Base-by-base conservation (phyloP, 345 rosid genomes). In the Populus simonii region DNA sequence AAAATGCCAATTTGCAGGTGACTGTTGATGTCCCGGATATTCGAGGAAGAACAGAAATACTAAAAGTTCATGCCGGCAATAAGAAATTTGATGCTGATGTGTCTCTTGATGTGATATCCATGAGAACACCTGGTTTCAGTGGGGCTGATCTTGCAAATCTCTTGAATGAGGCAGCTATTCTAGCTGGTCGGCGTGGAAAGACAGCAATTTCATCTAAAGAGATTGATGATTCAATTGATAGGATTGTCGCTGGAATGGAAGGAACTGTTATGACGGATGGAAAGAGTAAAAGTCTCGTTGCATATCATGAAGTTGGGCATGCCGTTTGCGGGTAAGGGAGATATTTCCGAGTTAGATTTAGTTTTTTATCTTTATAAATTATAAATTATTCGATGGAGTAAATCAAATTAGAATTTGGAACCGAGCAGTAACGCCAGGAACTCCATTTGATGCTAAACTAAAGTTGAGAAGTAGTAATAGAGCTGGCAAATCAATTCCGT, bases 241-340 rank as follows among this genome's bases (percentile, higher is more conserved):
- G 98, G 82, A 94, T 94, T 77, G 98, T 94, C 75, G 98, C 98
- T 66, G 98, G 98, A 62, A 94, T 94, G 98, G 98, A 94, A 83
- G 98, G 98, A 82, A 94, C 98, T 0, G 97, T 94, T 25, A 94
- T 94, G 98, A 94, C 97, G 0, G 98, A 94, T 76, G 93, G 98
- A 49, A 94, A 94, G 89, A 92, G 98, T 78, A 94, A 94, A 80
- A 94, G 98, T 87, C 86, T 94, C 79, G 97, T 94, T 77, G 97
- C 98, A 27, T 93, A 94, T 88, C 98, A 94, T 76, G 98, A 94
- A 88, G 98, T 94, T 67, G 97, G 98, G 68, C 98, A 94, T 70
- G 97, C 98, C 31, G 85, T 94, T 71, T 94, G 98, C 68, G 97
- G 98, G 98, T 93, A 68, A 84, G 94, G 79, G 75, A 84, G 62